Conservation (phyloP, 23 red algal species). For the Gracilaria caudata region DNA sequence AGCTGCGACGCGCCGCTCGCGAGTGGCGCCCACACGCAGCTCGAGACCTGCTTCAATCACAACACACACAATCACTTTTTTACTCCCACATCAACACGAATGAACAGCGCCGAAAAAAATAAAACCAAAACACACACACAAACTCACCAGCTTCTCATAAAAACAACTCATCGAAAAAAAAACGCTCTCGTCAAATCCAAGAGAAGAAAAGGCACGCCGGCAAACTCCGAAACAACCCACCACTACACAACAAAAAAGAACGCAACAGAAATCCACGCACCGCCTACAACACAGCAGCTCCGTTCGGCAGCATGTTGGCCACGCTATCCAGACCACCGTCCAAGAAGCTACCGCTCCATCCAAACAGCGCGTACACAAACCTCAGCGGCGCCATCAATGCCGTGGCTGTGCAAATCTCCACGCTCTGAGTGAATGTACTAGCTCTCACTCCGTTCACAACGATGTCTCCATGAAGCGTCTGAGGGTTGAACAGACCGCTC, state of each 20-base stretch:
- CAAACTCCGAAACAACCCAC: conserved; percentile 1
- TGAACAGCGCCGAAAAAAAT: too few relatives aligned
- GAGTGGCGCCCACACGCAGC: too few relatives aligned
- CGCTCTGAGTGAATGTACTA: conserved; percentile 33
- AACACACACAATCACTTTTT: too few relatives aligned
- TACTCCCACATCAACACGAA: too few relatives aligned
- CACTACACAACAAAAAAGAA: neutral
- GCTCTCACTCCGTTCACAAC: conserved; percentile 49
- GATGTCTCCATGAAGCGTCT: conserved; percentile 52
- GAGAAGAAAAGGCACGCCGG: conserved; percentile 4
- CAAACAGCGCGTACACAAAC: neutral
- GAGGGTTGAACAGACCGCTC: conserved; percentile 66
- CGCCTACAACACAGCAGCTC: neutral
- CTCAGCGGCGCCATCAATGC: conserved; percentile 58
- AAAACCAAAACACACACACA: too few relatives aligned
- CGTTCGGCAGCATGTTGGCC: neutral
- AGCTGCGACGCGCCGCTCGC: too few relatives aligned
- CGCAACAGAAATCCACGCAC: neutral
- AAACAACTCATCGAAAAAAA: neutral
- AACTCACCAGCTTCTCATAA: too few relatives aligned
- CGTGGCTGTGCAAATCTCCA: conserved; percentile 18
- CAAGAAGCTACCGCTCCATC: neutral
- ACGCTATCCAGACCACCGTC: conserved; percentile 2
- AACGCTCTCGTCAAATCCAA: too few relatives aligned
- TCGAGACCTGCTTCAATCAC: too few relatives aligned